phyloP scores from a whole-genome alignment of 2,329 filamentous ascomycete species.

The Ceratocystis cacaofunesta region DNA sequence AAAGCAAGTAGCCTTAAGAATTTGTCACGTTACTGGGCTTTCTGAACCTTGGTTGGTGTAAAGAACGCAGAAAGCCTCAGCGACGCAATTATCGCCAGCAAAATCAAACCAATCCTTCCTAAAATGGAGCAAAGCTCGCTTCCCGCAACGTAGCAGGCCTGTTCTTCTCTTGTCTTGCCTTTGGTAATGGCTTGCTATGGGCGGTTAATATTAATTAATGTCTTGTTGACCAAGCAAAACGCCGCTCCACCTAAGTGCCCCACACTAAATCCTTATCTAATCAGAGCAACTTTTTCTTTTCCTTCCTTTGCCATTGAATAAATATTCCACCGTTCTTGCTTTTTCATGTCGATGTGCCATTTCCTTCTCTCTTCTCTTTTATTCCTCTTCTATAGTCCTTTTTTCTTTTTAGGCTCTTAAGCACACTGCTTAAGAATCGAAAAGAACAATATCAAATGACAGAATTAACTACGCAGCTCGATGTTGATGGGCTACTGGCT shows the following conservation, averaged over 20 bases:
- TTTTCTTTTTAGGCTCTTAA: neutral
- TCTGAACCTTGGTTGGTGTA: too few relatives aligned
- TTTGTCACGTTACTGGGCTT: too few relatives aligned
- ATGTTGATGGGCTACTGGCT: conserved; percentile 23
- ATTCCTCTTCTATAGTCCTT: neutral
- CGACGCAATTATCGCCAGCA: neutral
- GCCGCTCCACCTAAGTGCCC: neutral
- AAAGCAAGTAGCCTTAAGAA: neutral
- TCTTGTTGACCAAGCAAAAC: too few relatives aligned
- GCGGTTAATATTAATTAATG: neutral
- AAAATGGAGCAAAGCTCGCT: neutral
- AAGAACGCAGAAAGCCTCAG: neutral
- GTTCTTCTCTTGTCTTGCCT: neutral
- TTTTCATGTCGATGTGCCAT: neutral
- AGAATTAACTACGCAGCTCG: conserved; percentile 12
- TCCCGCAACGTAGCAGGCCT: neutral
- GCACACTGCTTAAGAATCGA: neutral
- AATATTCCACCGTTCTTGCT: neutral
- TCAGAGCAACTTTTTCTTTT: conserved; percentile 7
- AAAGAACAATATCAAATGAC: neutral
- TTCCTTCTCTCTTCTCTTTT: neutral
- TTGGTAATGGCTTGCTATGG: neutral
- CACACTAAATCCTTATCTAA: neutral
- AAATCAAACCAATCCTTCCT: neutral
- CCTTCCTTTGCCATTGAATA: conserved; percentile 6